phyloP scores from a whole-genome alignment of 192 early-diverging fungal species.

The Funneliformis geosporum region DNA sequence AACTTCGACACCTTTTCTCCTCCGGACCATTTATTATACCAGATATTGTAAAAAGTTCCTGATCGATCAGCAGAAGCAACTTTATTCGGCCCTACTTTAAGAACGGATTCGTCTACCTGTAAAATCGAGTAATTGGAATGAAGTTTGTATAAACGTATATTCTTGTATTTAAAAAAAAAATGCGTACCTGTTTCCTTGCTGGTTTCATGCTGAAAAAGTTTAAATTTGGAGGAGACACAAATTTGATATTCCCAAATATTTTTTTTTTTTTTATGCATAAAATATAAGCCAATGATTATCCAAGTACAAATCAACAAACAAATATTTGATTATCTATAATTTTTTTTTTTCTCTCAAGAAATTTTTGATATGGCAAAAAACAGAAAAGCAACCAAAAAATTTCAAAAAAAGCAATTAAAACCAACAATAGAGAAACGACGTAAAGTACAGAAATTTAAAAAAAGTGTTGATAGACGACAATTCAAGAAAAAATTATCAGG shows the following conservation, averaged over 20 bases:
- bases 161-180: not conserved
- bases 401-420: slow-evolving; percentile 76
- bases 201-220: slow-evolving; percentile 7
- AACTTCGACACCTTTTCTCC: slow-evolving; percentile 24
- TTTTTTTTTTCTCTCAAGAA: not conserved
- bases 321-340: not conserved
- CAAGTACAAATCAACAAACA: no score
- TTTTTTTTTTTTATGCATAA: no score
- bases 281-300: no score
- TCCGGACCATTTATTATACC: slow-evolving; percentile 43
- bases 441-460: slow-evolving; percentile 60
- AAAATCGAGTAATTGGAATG: not conserved
- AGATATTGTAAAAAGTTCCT: slow-evolving; percentile 48
- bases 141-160: not conserved
- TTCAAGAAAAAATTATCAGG: slow-evolving; percentile 52
- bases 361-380: slow-evolving; percentile 53
- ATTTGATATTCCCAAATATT: no score
- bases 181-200: slow-evolving; percentile 20
- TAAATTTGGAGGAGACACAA: not conserved
- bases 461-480: slow-evolving; percentile 59
- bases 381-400: slow-evolving; percentile 77
- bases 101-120: slow-evolving; percentile 19
- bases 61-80: slow-evolving; percentile 1
- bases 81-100: slow-evolving; percentile 17
- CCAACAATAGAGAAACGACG: slow-evolving; percentile 59